Base-by-base conservation (phyloP, 805 yeast genomes). In the Pichia kluyveri region DNA sequence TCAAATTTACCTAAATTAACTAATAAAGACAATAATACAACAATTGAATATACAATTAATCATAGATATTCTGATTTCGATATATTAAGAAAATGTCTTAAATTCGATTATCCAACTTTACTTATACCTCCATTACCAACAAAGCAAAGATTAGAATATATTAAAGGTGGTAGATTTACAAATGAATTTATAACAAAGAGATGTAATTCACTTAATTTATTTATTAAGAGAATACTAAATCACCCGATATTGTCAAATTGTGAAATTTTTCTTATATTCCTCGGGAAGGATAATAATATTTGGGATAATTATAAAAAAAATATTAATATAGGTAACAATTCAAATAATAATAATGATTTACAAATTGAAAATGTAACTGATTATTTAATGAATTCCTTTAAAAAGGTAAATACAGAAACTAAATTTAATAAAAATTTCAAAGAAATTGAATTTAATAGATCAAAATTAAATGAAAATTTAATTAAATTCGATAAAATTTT, bases 91-190 rank as follows among this genome's bases (percentile, higher is more conserved):
- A 85, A 83, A 51, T 81, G 87, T 48, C 69, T 91, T 46, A 63
- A 73, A 44, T 82, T 79, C 55, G 96, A 90, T 60, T 85, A 72
- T 61, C 96, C 97, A 0, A 85, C 93, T 5, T 73, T 86, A 51
- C 78, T 93, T 14, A 79, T 91, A 0, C 99, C 99, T 1, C 97
- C 98, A 14, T 71, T 91, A 46, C 99, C 99, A 0, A 95, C 91
- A 52, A 90, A 89, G 64, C 86, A 86, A 68, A 78, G 95, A 51
- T 71, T 91, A 56, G 96, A 91, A 62, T 91, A 93, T 65, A 74
- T 91, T 45, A 89, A 95, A 38, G 98, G 99, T 11, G 97, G 91
- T 58, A 73, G 98, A 38, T 91, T 91, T 62, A 80, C 91, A 28
- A 72, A 78, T 14, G 89, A 86, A 50, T 93, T 93, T 64, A 91